Evolutionary conservation across 352 stramenopile species (phyloP).

Genomic region (Aphanomyces euteiches): DNA sequence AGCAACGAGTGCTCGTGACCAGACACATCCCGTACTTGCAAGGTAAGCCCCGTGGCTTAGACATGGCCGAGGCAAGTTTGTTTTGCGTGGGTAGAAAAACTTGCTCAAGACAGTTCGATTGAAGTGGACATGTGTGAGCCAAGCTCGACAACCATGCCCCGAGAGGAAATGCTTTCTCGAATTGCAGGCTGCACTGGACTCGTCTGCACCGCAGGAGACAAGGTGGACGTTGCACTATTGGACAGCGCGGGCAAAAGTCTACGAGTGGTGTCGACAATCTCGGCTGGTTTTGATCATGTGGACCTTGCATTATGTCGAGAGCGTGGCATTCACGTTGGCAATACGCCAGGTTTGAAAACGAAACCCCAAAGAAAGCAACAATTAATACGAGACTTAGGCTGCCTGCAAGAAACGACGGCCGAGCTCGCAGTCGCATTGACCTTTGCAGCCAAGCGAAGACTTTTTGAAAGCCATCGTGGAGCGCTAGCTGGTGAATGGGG

Average conservation of each 20-base stretch:
- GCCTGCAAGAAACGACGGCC: slow-evolving; percentile 76
- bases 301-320: slow-evolving; percentile 68
- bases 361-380: background rate
- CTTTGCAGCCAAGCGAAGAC: slow-evolving; percentile 53
- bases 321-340: slow-evolving; percentile 66
- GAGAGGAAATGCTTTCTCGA: slow-evolving; percentile 7
- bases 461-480: slow-evolving; percentile 69
- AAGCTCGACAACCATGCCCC: slow-evolving; percentile 1
- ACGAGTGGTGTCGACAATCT: slow-evolving; percentile 81
- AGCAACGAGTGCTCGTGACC: slow-evolving; percentile 22
- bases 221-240: slow-evolving; percentile 57
- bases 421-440: slow-evolving; percentile 70
- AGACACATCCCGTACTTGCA: slow-evolving; percentile 23
- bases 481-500: slow-evolving; percentile 68
- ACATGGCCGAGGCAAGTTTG: background rate
- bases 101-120: slow-evolving; percentile 18
- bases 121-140: slow-evolving; percentile 20
- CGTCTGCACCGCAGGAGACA: slow-evolving; percentile 66
- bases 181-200: slow-evolving; percentile 44
- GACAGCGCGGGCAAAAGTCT: slow-evolving; percentile 51
- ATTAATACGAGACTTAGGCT: slow-evolving; percentile 35
- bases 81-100: slow-evolving; percentile 5
- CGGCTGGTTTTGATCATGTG: slow-evolving; percentile 89
- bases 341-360: slow-evolving; percentile 54
- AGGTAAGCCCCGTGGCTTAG: background rate